Conservation (phyloP, 2,329 filamentous ascomycete species). For the Dactylella cylindrospora region DNA sequence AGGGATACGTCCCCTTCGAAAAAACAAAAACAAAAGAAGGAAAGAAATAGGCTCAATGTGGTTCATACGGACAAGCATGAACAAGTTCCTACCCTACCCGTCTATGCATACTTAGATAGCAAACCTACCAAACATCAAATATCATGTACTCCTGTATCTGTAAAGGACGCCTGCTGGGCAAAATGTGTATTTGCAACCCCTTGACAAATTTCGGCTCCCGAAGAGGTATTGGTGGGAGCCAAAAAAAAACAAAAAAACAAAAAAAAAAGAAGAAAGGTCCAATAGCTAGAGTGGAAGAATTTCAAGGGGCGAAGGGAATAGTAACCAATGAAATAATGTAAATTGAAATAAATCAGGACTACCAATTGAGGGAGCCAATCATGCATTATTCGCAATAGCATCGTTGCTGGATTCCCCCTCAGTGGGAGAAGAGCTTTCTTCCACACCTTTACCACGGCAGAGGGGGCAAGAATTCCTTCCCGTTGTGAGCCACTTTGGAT, state of each 20-base stretch:
- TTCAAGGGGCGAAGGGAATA: too few relatives aligned
- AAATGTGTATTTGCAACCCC: not conserved
- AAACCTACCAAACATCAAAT: not conserved
- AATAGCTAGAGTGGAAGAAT: too few relatives aligned
- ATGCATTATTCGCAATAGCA: conserved; percentile 5
- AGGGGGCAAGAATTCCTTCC: conserved; percentile 66
- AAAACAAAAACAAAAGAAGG: not conserved
- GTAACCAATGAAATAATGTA: too few relatives aligned
- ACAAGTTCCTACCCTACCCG: too few relatives aligned
- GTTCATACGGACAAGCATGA: too few relatives aligned
- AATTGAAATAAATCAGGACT: too few relatives aligned
- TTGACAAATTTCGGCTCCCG: too few relatives aligned
- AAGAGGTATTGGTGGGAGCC: too few relatives aligned
- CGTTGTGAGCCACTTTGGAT: conserved; percentile 65
- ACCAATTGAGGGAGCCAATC: conserved; percentile 14
- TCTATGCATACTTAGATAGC: too few relatives aligned
- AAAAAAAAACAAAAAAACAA: too few relatives aligned
- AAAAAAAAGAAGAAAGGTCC: too few relatives aligned
- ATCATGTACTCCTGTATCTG: not conserved
- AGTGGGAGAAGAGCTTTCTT: conserved; percentile 50
- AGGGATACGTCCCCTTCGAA: not conserved
- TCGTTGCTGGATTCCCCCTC: not conserved
- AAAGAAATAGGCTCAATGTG: conserved; percentile 16
- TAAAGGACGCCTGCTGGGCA: not conserved
- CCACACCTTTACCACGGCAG: conserved; percentile 59